These are phyloP conservation scores for Aspergillus biplanus DNA, from an alignment of 495 filamentous ascomycete genomes.

Conservation along the genomic window DNA sequence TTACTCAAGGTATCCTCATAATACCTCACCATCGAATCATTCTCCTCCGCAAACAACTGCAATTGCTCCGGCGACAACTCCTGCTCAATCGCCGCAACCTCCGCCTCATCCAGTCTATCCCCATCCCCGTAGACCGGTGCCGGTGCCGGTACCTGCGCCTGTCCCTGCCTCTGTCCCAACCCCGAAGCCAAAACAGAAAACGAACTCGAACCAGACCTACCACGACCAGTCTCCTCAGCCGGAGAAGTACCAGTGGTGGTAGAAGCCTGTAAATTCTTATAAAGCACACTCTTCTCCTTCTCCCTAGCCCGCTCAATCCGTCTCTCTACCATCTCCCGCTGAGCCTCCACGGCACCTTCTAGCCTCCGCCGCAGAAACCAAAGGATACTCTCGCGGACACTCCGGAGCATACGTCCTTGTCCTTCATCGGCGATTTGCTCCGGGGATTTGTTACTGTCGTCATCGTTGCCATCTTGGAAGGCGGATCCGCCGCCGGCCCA, in stretches of 20 bases:
- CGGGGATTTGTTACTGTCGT: constrained; percentile 40
- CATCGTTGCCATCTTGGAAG: background rate
- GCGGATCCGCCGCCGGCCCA: constrained; percentile 30
- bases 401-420: constrained; percentile 56
- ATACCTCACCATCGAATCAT: constrained; percentile 87
- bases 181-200: constrained; percentile 7
- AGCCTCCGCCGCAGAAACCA: constrained; percentile 77
- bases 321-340: constrained; percentile 90
- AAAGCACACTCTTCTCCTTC: constrained; percentile 83
- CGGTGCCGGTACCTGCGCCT: background rate
- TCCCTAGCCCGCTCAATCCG: constrained; percentile 81
- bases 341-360: constrained; percentile 73
- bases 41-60: constrained; percentile 92
- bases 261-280: constrained; percentile 50
- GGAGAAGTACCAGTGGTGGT: constrained; percentile 2
- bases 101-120: constrained; percentile 40
- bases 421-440: constrained; percentile 76
- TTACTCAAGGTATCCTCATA: constrained; percentile 91
- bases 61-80: constrained; percentile 80
- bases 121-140: constrained; percentile 24
- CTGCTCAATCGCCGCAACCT: constrained; percentile 55
- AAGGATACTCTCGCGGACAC: constrained; percentile 76
- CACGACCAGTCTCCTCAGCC: background rate
- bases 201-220: background rate
- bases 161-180: constrained; percentile 12